Evolutionary conservation across 331 rosid species (phyloP).

Genomic region (Stylosanthes scabra): DNA sequence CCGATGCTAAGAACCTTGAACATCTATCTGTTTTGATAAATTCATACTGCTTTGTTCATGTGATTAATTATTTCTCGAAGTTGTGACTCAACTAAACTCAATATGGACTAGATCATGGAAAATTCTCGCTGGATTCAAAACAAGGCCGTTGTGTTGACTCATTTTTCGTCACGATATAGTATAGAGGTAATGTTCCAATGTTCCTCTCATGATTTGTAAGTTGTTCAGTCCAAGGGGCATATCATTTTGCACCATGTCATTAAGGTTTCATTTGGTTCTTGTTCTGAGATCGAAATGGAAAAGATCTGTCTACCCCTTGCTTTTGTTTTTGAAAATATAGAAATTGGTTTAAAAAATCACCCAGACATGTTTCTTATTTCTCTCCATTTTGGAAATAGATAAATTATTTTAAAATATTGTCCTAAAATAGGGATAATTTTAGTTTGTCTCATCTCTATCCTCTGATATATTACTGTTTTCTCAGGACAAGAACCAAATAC

Average conservation of each 20-base stretch:
- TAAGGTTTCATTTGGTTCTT: not conserved
- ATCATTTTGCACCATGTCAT: not conserved
- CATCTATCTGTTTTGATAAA: conserved; percentile 4
- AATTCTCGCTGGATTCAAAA: conserved; percentile 91
- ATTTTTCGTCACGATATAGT: conserved; percentile 91
- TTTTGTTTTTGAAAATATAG: too few species aligned
- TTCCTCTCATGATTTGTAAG: conserved; percentile 18
- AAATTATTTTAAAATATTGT: too few species aligned
- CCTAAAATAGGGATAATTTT: too few species aligned
- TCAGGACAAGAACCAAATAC: too few species aligned
- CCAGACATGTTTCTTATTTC: too few species aligned
- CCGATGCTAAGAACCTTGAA: conserved; percentile 18
- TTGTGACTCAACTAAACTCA: conserved; percentile 23
- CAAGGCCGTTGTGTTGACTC: conserved; percentile 87
- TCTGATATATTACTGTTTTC: too few species aligned
- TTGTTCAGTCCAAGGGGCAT: not conserved
- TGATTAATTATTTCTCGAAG: conserved; percentile 10
- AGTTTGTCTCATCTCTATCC: too few species aligned
- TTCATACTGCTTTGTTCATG: not conserved
- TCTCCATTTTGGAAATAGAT: too few species aligned
- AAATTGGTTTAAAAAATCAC: too few species aligned
- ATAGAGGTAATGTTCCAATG: conserved; percentile 67
- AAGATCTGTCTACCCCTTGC: too few species aligned
- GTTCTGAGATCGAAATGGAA: too few species aligned
- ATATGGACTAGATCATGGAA: conserved; percentile 43